phyloP scores from a whole-genome alignment of 306 rosid species.

The Quercus engelmannii region DNA sequence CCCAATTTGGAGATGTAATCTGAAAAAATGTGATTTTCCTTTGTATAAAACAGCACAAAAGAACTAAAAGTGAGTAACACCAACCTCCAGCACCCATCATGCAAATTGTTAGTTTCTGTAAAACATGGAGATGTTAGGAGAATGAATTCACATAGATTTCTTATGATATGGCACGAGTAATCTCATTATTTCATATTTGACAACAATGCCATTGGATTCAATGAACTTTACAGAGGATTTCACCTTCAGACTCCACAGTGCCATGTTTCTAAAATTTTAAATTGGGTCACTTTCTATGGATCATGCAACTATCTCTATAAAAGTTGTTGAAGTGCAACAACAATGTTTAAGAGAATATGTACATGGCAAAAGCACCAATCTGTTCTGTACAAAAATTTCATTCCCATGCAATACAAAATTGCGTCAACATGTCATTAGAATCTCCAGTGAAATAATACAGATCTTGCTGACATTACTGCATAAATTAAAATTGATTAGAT shows the following conservation, averaged over 20 bases:
- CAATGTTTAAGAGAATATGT: background rate
- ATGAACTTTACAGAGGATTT: no score
- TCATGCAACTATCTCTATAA: background rate
- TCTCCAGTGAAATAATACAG: background rate
- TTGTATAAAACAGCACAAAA: background rate
- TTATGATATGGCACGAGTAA: no score
- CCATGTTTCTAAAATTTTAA: background rate
- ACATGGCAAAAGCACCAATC: background rate
- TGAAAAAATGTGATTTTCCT: background rate
- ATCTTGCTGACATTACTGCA: background rate
- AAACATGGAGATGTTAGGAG: background rate
- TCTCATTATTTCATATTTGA: no score
- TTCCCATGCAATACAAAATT: background rate
- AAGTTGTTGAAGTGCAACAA: background rate
- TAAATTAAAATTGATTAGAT: background rate
- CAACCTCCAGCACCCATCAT: background rate
- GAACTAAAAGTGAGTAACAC: background rate
- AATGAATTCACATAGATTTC: no score
- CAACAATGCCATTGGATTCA: no score
- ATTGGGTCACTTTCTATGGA: background rate
- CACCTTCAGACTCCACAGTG: background rate
- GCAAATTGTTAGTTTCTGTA: background rate
- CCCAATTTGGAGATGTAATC: background rate
- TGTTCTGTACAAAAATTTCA: no score
- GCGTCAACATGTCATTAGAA: background rate